These are phyloP conservation scores for Backusella westeae DNA, from an alignment of 192 early-diverging fungal genomes.

Conservation along the genomic window DNA sequence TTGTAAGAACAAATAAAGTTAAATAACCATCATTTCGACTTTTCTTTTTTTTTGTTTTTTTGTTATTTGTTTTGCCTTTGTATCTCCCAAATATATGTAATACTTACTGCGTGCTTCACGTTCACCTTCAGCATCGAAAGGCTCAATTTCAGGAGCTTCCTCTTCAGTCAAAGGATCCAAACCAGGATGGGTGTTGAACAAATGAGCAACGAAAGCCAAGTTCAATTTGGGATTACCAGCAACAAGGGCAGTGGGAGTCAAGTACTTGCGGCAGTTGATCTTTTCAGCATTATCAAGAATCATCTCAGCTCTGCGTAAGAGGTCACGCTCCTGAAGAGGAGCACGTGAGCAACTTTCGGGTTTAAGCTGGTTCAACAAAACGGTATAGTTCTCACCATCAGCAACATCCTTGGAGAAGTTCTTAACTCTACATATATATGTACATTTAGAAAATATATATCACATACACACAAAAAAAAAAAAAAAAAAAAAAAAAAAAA, in stretches of 20 bases:
- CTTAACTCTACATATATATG: constrained; percentile 47
- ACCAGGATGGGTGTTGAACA: constrained; percentile 98
- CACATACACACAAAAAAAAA: background rate
- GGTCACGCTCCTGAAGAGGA: constrained; percentile 78
- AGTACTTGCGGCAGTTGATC: constrained; percentile 91
- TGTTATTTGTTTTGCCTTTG: background rate
- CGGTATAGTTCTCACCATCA: constrained; percentile 95
- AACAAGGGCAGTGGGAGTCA: constrained; percentile 91
- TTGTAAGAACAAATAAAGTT: background rate
- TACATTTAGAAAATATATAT: background rate
- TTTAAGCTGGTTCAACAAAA: constrained; percentile 89
- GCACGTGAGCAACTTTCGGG: constrained; percentile 77
- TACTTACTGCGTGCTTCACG: constrained; percentile 75
- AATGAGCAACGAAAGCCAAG: constrained; percentile 97
- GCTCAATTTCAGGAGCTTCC: constrained; percentile 90
- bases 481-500: background rate
- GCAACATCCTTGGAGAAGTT: constrained; percentile 94
- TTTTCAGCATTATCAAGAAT: constrained; percentile 90
- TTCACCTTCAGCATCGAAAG: constrained; percentile 78
- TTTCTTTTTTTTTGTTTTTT: too few species aligned
- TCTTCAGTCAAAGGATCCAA: constrained; percentile 87
- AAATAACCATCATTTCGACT: background rate
- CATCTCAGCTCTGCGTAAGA: constrained; percentile 81
- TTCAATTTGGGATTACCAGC: constrained; percentile 97
- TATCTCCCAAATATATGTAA: background rate